These are phyloP conservation scores for Fusarium foetens DNA, from an alignment of 2,329 filamentous ascomycete genomes.

Conservation along the genomic window DNA sequence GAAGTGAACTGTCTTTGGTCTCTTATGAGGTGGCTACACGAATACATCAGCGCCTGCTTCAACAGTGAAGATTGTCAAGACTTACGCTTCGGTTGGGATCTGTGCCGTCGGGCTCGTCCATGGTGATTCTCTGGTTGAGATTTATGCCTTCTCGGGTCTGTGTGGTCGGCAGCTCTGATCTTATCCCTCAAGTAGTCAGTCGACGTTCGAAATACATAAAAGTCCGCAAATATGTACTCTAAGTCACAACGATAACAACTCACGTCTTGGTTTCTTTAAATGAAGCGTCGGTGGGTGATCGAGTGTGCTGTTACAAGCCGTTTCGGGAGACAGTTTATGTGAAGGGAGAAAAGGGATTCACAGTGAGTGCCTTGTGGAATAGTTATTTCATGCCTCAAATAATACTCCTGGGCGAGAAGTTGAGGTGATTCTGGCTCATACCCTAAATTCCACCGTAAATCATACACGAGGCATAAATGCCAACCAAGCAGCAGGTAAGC, in stretches of 20 bases:
- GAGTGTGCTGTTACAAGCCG: too few relatives aligned
- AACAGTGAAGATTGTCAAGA: background rate
- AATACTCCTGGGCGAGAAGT: background rate
- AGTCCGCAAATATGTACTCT: background rate
- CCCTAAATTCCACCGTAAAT: background rate
- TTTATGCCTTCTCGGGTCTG: background rate
- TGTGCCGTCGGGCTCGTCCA: background rate
- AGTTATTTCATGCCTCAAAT: background rate
- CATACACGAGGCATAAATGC: background rate
- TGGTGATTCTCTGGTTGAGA: background rate
- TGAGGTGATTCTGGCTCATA: background rate
- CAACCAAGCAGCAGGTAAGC: too few relatives aligned
- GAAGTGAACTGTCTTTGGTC: background rate
- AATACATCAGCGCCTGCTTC: too few relatives aligned
- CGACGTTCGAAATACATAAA: background rate
- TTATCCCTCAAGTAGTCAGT: background rate
- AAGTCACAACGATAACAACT: too few relatives aligned
- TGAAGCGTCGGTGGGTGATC: background rate
- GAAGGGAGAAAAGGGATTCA: background rate
- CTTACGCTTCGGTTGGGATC: background rate
- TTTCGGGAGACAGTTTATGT: background rate
- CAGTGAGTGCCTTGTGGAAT: background rate
- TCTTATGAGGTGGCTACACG: background rate
- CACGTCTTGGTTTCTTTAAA: background rate
- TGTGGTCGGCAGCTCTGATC: background rate